A percentile compares a stretch with the other conserved stretches of the same genome.
These are phyloP conservation scores for Lentinula sp. DNA, from an alignment of 768 basidiomycete genomes.

Conservation along the genomic window DNA sequence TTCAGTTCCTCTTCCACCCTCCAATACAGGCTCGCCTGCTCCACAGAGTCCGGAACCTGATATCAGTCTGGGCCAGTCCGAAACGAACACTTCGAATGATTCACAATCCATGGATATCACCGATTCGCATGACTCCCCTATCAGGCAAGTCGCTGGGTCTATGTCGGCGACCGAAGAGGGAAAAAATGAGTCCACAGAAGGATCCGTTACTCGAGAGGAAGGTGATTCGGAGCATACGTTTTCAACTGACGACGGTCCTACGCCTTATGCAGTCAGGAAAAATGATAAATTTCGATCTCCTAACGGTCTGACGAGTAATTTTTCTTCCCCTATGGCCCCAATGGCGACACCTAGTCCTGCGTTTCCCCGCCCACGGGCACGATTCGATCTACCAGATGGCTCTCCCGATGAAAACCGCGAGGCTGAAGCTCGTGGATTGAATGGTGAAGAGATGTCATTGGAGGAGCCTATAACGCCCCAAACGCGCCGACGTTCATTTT, in stretches of 20 bases:
- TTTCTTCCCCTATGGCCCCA: slow-evolving; percentile 52
- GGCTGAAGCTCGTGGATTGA: slow-evolving; percentile 11
- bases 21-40: slow-evolving; percentile 44
- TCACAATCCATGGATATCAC: slow-evolving; percentile 41
- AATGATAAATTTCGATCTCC: slow-evolving; percentile 23
- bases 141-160: slow-evolving; percentile 15
- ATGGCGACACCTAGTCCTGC: slow-evolving; percentile 64
- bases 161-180: slow-evolving; percentile 17
- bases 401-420: slow-evolving; percentile 18
- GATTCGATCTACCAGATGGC: slow-evolving; percentile 46
- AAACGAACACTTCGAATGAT: slow-evolving; percentile 4
- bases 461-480: slow-evolving; percentile 60
- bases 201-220: slow-evolving; percentile 11
- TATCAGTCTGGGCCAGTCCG: slow-evolving; percentile 9
- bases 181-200: slow-evolving; percentile 13
- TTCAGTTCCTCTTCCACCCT: slow-evolving; percentile 46
- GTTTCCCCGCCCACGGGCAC: slow-evolving; percentile 53
- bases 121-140: slow-evolving; percentile 42
- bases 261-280: slow-evolving; percentile 26
- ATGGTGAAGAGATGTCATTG: slow-evolving; percentile 23
- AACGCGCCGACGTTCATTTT: slow-evolving; percentile 72
- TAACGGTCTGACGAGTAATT: slow-evolving; percentile 30
- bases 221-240: slow-evolving; percentile 46
- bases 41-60: slow-evolving; percentile 19
- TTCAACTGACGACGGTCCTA: slow-evolving; percentile 54